Percentiles rank a stretch among this genome's conserved stretches.
Evolutionary conservation across 768 basidiomycete genomes (phyloP).

Genomic region (Rhodotorula paludigena): DNA sequence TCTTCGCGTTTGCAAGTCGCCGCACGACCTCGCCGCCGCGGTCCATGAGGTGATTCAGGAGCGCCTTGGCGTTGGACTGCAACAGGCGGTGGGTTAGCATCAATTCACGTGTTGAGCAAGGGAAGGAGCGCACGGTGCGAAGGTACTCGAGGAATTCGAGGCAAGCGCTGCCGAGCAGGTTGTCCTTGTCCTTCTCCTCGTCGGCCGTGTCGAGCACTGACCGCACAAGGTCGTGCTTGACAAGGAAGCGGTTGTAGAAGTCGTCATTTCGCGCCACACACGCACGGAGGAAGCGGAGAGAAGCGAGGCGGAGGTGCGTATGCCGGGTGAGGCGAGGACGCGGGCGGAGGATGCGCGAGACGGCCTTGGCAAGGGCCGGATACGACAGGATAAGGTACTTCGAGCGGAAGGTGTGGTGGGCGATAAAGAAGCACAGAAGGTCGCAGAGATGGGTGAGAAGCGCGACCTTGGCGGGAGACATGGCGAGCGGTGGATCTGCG

Average conservation of each 20-base stretch:
- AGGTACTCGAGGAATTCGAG: conserved; percentile 93
- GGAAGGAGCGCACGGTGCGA: conserved; percentile 59
- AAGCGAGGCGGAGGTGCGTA: conserved; percentile 87
- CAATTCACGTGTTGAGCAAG: not conserved
- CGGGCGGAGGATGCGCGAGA: conserved; percentile 69
- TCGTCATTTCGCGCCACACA: conserved; percentile 67
- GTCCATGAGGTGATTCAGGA: conserved; percentile 78
- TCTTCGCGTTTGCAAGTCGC: conserved; percentile 54
- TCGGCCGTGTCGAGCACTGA: conserved; percentile 79
- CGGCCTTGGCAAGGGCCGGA: conserved; percentile 60
- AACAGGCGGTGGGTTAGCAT: conserved; percentile 40
- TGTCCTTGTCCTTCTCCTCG: conserved; percentile 74
- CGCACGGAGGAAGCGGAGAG: conserved; percentile 84
- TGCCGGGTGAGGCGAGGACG: conserved; percentile 73
- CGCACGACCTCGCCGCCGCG: conserved; percentile 64
- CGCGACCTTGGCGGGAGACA: conserved; percentile 53
- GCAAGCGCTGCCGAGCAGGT: conserved; percentile 87
- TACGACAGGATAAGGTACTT: conserved; percentile 83
- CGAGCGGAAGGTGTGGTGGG: conserved; percentile 85
- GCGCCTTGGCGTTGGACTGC: conserved; percentile 72
- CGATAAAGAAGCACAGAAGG: conserved; percentile 76
- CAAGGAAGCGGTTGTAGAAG: conserved; percentile 65
- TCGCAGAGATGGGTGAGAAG: conserved; percentile 87
- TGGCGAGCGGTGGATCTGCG: conserved; percentile 49
- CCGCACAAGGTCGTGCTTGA: conserved; percentile 76